Evolutionary conservation across 179 eudicot genomes (phyloP).

Genomic region (Gypsophila paniculata): DNA sequence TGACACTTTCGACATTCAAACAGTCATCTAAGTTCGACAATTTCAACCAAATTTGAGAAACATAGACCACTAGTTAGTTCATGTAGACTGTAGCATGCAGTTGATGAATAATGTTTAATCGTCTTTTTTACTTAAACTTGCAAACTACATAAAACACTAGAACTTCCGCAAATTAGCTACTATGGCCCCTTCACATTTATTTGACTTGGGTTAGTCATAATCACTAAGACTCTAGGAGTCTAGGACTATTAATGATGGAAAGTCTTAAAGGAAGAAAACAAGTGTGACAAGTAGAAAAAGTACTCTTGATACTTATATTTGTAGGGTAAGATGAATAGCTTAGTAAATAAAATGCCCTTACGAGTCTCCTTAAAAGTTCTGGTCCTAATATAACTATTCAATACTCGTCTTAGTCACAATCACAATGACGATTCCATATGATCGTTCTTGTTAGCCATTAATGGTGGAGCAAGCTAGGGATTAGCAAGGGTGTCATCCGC

Average conservation of each 20-base stretch:
- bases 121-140: constrained; percentile 12
- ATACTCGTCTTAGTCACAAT: too few species aligned
- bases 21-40: background rate
- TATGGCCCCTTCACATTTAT: background rate
- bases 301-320: background rate
- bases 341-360: background rate
- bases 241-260: background rate
- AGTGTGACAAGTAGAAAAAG: constrained; percentile 1
- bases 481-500: too few species aligned
- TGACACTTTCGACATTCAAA: background rate
- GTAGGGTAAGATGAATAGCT: background rate
- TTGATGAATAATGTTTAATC: background rate
- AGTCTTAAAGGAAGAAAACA: background rate
- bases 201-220: background rate
- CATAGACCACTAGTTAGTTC: background rate
- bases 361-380: too few species aligned
- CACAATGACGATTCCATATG: too few species aligned
- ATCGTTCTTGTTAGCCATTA: too few species aligned
- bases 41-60: background rate
- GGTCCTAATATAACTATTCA: too few species aligned
- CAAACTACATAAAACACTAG: background rate
- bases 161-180: background rate
- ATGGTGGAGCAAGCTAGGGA: too few species aligned
- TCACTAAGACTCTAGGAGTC: background rate
- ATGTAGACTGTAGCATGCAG: constrained; percentile 7